Base-by-base conservation (phyloP, 192 early-diverging fungal genomes). In the Entomortierella lignicola region DNA sequence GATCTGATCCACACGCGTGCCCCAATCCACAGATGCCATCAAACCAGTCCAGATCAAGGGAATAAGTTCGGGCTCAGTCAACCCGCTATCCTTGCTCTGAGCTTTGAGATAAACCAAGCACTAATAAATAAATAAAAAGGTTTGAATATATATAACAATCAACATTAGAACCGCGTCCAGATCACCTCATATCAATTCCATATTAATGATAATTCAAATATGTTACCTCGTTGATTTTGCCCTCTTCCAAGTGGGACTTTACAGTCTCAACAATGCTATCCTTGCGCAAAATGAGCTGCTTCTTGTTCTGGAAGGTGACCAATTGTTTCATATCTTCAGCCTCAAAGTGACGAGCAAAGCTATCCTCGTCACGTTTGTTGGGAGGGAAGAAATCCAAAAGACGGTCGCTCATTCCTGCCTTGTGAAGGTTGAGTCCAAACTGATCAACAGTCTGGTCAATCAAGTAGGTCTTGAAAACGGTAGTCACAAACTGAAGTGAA, bases 351-450 rank as follows among this genome's bases (percentile, higher is more conserved):
- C 92, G 92, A 54, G 89, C 90, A 71, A 98, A 88, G 81, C 91
- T 92, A 61, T 96, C 94, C 63, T 93, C 92, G 73, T 92, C 89
- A 68, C 95, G 90, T 84, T 96, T 96, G 82, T 90, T 94, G 53
- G 91, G 91, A 51, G 97, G 97, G 87, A 98, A 97, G 63, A 98
- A 96, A 54, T 96, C 94, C 58, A 91, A 81, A 43, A 98, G 88
- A 60, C 88, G 88, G 50, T 83, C 81, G 61, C 94, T 91, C 61
- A 98, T 81, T 32, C 92, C 91, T 32, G 89, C 84, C 65, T 86
- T 89, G 72, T 81, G 87, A 63, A 98, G 86, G 29, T 83, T 83
- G 43, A 85, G 85, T 60, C 86, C 90, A 60, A 98, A 85, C 67
- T 96, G 93, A 32, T 92, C 91, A 62, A 94, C 88, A 30, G 62